Evolutionary conservation across 2,329 filamentous ascomycete genomes (phyloP).

Genomic region (Ophiostoma himal-ulmi): DNA sequence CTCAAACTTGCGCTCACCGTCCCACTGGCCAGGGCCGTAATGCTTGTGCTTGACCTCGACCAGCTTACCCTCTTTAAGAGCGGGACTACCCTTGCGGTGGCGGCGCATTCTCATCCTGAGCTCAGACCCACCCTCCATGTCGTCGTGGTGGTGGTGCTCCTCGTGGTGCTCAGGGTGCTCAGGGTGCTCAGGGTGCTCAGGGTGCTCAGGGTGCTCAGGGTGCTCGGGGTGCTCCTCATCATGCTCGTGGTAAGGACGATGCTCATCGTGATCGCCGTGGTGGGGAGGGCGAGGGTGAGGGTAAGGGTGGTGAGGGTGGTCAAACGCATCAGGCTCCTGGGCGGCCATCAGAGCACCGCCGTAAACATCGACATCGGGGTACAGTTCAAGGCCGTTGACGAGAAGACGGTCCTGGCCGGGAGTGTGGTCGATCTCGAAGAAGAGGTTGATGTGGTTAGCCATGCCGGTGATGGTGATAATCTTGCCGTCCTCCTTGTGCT

Average conservation of each 20-base stretch:
- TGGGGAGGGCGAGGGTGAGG: not conserved
- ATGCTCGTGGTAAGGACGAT: not conserved
- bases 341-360: conserved; percentile 41
- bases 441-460: conserved; percentile 44
- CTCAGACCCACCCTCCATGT: conserved; percentile 19
- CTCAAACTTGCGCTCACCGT: not conserved
- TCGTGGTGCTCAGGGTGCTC: conserved; percentile 17
- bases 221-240: conserved; percentile 15
- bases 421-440: conserved; percentile 48
- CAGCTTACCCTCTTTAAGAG: conserved; percentile 11
- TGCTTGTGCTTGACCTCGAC: conserved; percentile 13
- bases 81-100: conserved; percentile 15
- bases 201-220: conserved; percentile 12
- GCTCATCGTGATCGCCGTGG: not conserved
- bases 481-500: conserved; percentile 27
- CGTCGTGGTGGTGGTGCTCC: conserved; percentile 14
- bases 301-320: conserved; percentile 16
- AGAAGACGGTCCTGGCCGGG: conserved; percentile 43
- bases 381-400: conserved; percentile 57
- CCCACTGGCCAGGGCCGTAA: not conserved
- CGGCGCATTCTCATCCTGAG: conserved; percentile 14
- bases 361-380: conserved; percentile 47
- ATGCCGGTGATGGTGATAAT: conserved; percentile 27
- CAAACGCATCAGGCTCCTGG: conserved; percentile 38
- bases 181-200: not conserved